phyloP scores from a whole-genome alignment of 2,329 filamentous ascomycete genomes.

The Xylaria polymorpha region DNA sequence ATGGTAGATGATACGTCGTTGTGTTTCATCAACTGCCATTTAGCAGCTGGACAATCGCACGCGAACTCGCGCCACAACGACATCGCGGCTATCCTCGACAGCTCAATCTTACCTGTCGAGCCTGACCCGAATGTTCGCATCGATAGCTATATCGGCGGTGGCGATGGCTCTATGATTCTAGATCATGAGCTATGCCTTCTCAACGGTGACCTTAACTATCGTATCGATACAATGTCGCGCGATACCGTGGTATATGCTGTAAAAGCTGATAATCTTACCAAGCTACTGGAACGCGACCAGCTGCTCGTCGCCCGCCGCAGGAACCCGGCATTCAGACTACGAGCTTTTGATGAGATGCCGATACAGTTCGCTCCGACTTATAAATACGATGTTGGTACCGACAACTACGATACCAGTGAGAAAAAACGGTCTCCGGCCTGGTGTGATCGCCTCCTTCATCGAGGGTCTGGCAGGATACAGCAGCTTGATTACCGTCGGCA shows the following conservation, averaged over 20 bases:
- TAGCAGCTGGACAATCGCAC: slow-evolving; percentile 92
- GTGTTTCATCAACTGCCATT: slow-evolving; percentile 97
- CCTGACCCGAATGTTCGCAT: slow-evolving; percentile 73
- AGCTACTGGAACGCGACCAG: slow-evolving; percentile 93
- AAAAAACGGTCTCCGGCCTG: slow-evolving; percentile 95
- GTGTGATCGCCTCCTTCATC: slow-evolving; percentile 94
- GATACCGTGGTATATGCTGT: slow-evolving; percentile 91
- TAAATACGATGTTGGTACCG: slow-evolving; percentile 97
- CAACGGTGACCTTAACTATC: slow-evolving; percentile 97
- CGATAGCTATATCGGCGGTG: slow-evolving; percentile 88
- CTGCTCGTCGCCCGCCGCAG: slow-evolving; percentile 87
- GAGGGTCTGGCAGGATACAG: slow-evolving; percentile 82
- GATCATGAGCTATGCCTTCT: slow-evolving; percentile 98
- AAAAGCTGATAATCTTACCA: slow-evolving; percentile 80
- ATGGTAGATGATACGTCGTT: slow-evolving; percentile 92
- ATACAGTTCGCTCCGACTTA: slow-evolving; percentile 97
- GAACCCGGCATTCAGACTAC: slow-evolving; percentile 88
- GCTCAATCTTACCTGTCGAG: slow-evolving; percentile 77
- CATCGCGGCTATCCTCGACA: slow-evolving; percentile 87
- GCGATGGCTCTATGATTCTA: slow-evolving; percentile 92
- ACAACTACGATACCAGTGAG: slow-evolving; percentile 93
- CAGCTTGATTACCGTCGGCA: slow-evolving; percentile 90
- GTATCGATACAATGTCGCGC: slow-evolving; percentile 95
- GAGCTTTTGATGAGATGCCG: slow-evolving; percentile 88
- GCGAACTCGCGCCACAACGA: slow-evolving; percentile 94